Conservation (phyloP, 805 yeast genomes). For the Zygoascus biomembranicola region DNA sequence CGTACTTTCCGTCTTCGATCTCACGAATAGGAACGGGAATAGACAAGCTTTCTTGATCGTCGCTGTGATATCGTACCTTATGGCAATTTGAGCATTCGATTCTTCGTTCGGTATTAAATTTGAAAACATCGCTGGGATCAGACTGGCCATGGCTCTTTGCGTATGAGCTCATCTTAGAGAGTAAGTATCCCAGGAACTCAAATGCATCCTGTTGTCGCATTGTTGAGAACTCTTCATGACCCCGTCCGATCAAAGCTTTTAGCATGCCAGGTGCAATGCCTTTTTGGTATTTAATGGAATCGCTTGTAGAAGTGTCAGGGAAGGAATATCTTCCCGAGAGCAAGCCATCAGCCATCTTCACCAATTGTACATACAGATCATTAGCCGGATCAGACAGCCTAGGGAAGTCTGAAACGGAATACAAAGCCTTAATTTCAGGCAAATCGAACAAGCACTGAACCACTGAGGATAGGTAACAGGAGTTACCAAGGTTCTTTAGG, state of each 20-base stretch:
- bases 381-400: slow-evolving; percentile 38
- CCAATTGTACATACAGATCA: slow-evolving; percentile 65
- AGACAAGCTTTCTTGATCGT: slow-evolving; percentile 55
- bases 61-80: slow-evolving; percentile 48
- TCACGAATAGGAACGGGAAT: slow-evolving; percentile 41
- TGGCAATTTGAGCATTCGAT: slow-evolving; percentile 51
- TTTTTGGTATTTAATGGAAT: slow-evolving; percentile 39
- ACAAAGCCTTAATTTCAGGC: slow-evolving; percentile 26
- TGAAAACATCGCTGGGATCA: slow-evolving; percentile 44
- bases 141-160: slow-evolving; percentile 8
- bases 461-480: slow-evolving; percentile 82
- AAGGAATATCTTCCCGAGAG: slow-evolving; percentile 62
- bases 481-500: slow-evolving; percentile 80
- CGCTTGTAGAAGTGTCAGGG: slow-evolving; percentile 33
- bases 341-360: slow-evolving; percentile 74
- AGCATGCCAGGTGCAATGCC: slow-evolving; percentile 75
- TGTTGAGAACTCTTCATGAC: slow-evolving; percentile 75
- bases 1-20: slow-evolving; percentile 40
- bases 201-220: slow-evolving; percentile 93
- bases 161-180: slow-evolving; percentile 40
- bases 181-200: slow-evolving; percentile 69
- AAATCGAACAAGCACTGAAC: slow-evolving; percentile 57
- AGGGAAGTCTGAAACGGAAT: slow-evolving; percentile 4
- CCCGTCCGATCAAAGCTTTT: slow-evolving; percentile 66
- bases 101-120: slow-evolving; percentile 58